Base-by-base conservation (phyloP, 2,329 filamentous ascomycete species). In the Aspergillus novoparasiticus region DNA sequence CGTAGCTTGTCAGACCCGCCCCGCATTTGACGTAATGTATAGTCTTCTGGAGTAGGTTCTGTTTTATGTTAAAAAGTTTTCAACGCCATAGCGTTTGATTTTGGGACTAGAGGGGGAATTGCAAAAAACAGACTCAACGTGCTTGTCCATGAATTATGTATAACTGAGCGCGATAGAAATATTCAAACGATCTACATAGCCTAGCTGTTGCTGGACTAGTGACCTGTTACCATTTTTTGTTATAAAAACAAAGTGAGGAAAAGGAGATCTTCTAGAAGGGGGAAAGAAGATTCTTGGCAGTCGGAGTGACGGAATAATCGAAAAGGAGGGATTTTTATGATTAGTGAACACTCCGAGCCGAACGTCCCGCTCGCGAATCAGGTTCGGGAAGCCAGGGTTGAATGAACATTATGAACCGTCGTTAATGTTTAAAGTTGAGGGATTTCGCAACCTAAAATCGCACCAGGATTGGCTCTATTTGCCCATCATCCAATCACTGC, bases 271-370 rank as follows among this genome's bases (percentile, higher is more conserved):
- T 53, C 50, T 32, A 12, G 51, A 54, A 54, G 28, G 19, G 28
- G 28, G 19, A 19, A n/a, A n/a, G 39, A 8, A 23, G 23, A 5
- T 16, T 39, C 51, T 55, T 55, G 51, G 51, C 51, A 23, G 32
- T 55, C 34, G 48, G 39, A 19, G 8, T 28, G 26, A 26, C 28
- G 12, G 34, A 32, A 48, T 41, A 46, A 60, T 39, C 28, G 11
- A 12, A 50, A 41, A 39, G 14, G 32, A 10, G 10, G 3, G 12
- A 23, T 26, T 36, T 48, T 50, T 6, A 19, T 57, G 62, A 61
- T 64, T 64, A 64, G 62, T 64, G 62, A 64, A 61, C 62, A 61
- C 6, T 39, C 59, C 58, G 62, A 60, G 58, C 62, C 62, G 62
- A 64, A n/a, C 26, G 16, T 26, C 56, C n/a, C 19, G 3, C 12